Evolutionary conservation across 2,329 filamentous ascomycete species (phyloP).

Genomic region (Rhynchosporium secalis): DNA sequence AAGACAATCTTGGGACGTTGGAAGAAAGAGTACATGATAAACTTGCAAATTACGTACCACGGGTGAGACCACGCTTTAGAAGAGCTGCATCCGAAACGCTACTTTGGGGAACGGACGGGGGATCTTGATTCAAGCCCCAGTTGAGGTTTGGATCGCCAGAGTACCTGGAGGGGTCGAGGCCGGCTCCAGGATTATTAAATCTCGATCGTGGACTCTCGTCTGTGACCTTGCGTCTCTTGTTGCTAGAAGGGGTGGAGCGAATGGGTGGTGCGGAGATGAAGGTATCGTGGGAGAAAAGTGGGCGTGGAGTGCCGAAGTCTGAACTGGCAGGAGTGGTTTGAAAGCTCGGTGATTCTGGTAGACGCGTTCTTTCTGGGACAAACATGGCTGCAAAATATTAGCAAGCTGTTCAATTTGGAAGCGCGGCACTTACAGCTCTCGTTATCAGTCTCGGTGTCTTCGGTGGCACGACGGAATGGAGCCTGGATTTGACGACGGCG

Average conservation of each 20-base stretch:
- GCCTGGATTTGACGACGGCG: background rate
- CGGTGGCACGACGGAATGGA: background rate
- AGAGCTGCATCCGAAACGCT: conserved; percentile 32
- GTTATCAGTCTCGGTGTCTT: background rate
- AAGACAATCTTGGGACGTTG: too few species aligned
- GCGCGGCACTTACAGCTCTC: too few species aligned
- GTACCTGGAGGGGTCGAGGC: conserved; percentile 27
- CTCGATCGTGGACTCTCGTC: background rate
- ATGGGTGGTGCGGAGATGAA: background rate
- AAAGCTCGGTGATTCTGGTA: background rate
- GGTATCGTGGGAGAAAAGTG: conserved; percentile 1
- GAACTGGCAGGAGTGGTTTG: background rate
- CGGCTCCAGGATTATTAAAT: conserved; percentile 11
- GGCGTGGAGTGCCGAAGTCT: background rate
- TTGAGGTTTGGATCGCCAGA: conserved; percentile 25
- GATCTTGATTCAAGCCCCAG: conserved; percentile 30
- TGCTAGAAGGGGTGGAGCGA: background rate
- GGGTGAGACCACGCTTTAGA: conserved; percentile 32
- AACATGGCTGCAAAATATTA: background rate
- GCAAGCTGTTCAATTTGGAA: too few species aligned
- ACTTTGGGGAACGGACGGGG: conserved; percentile 21
- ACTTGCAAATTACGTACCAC: background rate
- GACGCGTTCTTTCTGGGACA: background rate
- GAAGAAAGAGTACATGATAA: too few species aligned
- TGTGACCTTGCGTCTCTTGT: background rate